Base-by-base conservation (phyloP, 352 stramenopile species). In the Elongisporangium prolatum region DNA sequence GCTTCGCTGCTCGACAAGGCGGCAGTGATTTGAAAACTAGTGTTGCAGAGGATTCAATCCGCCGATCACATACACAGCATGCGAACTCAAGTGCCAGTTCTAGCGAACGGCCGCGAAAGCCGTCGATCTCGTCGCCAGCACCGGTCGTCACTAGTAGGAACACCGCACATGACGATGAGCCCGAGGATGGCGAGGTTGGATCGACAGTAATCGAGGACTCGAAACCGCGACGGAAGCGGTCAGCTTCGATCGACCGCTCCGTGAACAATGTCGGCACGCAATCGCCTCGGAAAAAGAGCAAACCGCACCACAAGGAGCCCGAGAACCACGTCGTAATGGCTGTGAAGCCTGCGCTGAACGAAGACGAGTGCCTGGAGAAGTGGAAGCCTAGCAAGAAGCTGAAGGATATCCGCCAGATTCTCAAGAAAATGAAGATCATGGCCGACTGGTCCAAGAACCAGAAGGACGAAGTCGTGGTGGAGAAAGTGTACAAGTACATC, bases 341-440 rank as follows among this genome's bases (percentile, higher is more conserved):
- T 7, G 14, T 47, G 21, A 68, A 64, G 65, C 44, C 60, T 34
- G 53, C 64, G 50, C 60, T 92, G 18, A 84, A 74, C 9, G 47
- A 70, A 21, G 72, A 85, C 6, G 71, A 88, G 59, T 72, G 75
- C 37, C 69, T 77, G 34, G 78, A 89, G 20, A 95, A 95, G 62
- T 95, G 84, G 84, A 83, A 88, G 50, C 86, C 86, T 0, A 86
- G 77, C 56, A 88, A 88, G 50, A 73, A 71, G 51, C 55, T 95
- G 34, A 86, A 84, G 50, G 78, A 89, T 18, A 88, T 95, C 21
- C 79, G 81, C 0, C 74, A 84, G 54, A 83, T 88, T 63, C 74
- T 95, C 4, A 95, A 95, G 65, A 95, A 95, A 67, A 89, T 95
- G 76, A 85, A 88, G 48, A 89, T 90, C 48, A 93, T 95, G 77